phyloP scores from a whole-genome alignment of 306 rosid species.

The Corylus heterophylla region DNA sequence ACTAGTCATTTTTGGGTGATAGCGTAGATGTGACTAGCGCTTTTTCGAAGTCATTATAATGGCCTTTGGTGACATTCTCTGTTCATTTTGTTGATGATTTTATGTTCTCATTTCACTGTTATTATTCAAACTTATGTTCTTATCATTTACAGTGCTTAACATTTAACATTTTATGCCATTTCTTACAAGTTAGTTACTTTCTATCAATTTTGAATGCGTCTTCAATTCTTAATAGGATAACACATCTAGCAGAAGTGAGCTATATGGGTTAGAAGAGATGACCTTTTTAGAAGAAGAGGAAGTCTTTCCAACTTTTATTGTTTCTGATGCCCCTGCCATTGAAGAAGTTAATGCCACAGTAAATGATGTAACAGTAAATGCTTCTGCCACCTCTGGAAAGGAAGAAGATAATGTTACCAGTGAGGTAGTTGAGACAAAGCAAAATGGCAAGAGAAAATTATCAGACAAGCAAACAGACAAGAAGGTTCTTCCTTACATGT shows the following conservation, averaged over 20 bases:
- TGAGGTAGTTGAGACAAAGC: conserved; percentile 36
- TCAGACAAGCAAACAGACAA: conserved; percentile 53
- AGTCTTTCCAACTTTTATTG: conserved; percentile 50
- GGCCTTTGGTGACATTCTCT: neutral
- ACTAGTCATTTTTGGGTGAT: too few relatives aligned
- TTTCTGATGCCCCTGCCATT: conserved; percentile 43
- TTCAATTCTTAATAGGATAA: conserved; percentile 52
- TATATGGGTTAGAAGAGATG: conserved; percentile 76
- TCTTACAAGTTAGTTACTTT: neutral
- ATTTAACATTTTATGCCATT: conserved; percentile 3
- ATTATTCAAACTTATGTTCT: neutral
- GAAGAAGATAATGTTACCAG: conserved; percentile 39
- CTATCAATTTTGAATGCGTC: conserved; percentile 2
- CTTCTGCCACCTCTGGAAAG: conserved; percentile 31
- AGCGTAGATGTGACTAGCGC: too few relatives aligned
- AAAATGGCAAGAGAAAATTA: conserved; percentile 68
- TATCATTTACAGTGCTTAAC: neutral
- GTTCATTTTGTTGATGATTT: neutral
- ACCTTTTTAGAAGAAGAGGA: conserved; percentile 85
- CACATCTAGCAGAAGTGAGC: conserved; percentile 32
- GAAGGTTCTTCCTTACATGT: conserved; percentile 50
- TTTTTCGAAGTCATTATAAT: neutral
- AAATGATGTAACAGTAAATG: conserved; percentile 33
- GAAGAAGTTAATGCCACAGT: conserved; percentile 48
- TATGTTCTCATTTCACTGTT: neutral